Evolutionary conservation across 352 stramenopile genomes (phyloP).

Genomic region (Phytopythium mirpurense): DNA sequence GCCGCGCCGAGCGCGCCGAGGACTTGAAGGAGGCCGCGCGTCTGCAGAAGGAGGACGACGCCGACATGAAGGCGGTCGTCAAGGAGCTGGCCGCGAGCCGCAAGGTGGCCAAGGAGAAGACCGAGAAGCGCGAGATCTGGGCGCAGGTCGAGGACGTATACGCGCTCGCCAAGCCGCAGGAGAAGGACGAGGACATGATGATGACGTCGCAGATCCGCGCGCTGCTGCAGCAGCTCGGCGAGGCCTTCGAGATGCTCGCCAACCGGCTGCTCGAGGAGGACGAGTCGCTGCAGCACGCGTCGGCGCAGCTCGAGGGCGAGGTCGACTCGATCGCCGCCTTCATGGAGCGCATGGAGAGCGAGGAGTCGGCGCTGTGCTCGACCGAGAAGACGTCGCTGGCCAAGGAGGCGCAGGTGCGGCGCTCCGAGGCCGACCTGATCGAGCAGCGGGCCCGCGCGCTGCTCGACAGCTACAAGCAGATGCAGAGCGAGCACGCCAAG

Average conservation of each 20-base stretch:
- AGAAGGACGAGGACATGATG: slow-evolving; percentile 91
- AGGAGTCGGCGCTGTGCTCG: slow-evolving; percentile 75
- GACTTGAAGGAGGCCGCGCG: slow-evolving; percentile 78
- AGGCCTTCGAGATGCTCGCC: slow-evolving; percentile 86
- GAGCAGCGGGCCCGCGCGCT: slow-evolving; percentile 79
- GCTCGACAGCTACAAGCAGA: slow-evolving; percentile 87
- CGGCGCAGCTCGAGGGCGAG: slow-evolving; percentile 75
- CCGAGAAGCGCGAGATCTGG: slow-evolving; percentile 83
- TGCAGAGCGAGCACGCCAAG: slow-evolving; percentile 83
- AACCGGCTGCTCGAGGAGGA: slow-evolving; percentile 85
- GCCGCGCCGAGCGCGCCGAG: slow-evolving; percentile 55
- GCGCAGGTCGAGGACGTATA: slow-evolving; percentile 83
- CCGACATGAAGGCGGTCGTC: slow-evolving; percentile 66
- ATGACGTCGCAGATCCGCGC: slow-evolving; percentile 88
- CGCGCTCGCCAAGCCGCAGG: slow-evolving; percentile 70
- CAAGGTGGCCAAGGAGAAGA: slow-evolving; percentile 67
- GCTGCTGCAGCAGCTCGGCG: slow-evolving; percentile 77
- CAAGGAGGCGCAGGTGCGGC: slow-evolving; percentile 80
- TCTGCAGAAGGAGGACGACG: slow-evolving; percentile 81
- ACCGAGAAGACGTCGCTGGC: slow-evolving; percentile 82
- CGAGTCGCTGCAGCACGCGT: slow-evolving; percentile 79
- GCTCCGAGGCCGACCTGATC: slow-evolving; percentile 74
- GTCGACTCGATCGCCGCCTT: slow-evolving; percentile 87
- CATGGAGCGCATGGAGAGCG: slow-evolving; percentile 88
- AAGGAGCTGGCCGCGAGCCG: slow-evolving; percentile 60